phyloP scores from a whole-genome alignment of 2,329 filamentous ascomycete genomes.

The Parafenestella ontariensis region DNA sequence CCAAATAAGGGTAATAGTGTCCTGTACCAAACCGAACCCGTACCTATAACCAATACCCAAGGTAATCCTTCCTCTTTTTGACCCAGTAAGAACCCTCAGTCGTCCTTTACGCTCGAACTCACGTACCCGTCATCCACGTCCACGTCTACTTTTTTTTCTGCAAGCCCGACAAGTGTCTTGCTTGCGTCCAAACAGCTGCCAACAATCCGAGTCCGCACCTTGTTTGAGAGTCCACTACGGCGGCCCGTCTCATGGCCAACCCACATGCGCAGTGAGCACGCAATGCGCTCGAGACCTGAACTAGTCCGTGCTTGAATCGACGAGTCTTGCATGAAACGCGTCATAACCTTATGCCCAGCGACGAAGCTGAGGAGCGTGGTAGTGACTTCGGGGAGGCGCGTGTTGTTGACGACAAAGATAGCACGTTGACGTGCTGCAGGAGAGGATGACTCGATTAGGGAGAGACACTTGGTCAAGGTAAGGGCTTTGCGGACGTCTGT shows the following conservation, averaged over 20 bases:
- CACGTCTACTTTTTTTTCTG: conserved; percentile 23
- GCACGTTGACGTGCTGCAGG: conserved; percentile 48
- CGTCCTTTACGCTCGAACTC: conserved; percentile 38
- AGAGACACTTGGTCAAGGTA: conserved; percentile 65
- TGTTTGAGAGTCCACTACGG: conserved; percentile 49
- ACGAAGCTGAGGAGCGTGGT: conserved; percentile 57
- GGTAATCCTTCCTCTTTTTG: too few species aligned
- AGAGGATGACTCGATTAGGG: conserved; percentile 54
- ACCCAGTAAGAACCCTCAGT: conserved; percentile 5
- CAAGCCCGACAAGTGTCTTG: conserved; percentile 52
- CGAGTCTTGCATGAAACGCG: conserved; percentile 44
- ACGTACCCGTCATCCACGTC: conserved; percentile 40
- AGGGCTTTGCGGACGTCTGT: conserved; percentile 65
- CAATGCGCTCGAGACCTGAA: conserved; percentile 53
- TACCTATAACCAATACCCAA: background rate
- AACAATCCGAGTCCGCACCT: conserved; percentile 49
- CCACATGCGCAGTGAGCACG: conserved; percentile 55
- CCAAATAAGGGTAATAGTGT: background rate
- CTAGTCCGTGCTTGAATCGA: conserved; percentile 42
- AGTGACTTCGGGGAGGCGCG: conserved; percentile 47
- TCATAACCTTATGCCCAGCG: conserved; percentile 53
- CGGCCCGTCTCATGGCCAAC: conserved; percentile 54
- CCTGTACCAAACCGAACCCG: background rate
- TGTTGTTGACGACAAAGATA: conserved; percentile 49
- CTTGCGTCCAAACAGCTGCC: conserved; percentile 52